Base-by-base conservation (phyloP, 768 basidiomycete genomes). In the Arthromyces matolae region DNA sequence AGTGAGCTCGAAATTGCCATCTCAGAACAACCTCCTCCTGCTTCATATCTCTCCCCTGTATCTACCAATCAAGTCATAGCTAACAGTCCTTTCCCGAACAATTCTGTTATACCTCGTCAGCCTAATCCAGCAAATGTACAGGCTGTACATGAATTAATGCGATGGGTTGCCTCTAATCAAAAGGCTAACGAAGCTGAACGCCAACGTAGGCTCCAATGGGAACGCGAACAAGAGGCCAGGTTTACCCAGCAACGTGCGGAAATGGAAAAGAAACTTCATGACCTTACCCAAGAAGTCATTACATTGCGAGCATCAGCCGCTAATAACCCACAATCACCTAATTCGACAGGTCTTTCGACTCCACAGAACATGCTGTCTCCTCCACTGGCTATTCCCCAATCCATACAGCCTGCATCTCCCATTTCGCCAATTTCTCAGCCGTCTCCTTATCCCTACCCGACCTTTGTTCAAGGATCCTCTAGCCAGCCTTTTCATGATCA, bases 1-100 rank as follows among this genome's bases (percentile, higher is more conserved):
- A 84, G 80, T 56, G 84, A 85, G 57, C 71, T 85, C 29, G 83
- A 85, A 55, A 68, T 78, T 45, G 82, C 84, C 4, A 74, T 85
- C 29, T 68, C 73, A 3, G 75, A 76, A 52, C 67, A 68, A 14
- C 66, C 68, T 16, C 68, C 67, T 33, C 60, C 64, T 20, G 61
- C 64, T 45, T 67, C 66, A 75, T 77, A 57, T 23, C 32, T 31
- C 8, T 23, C 24, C 24, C 25, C 24, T 27, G 20, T 47, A 4
- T 12, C 16, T 5, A 31, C n/a, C 45, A 20, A 37, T 29, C 32
- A 31, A 41, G n/a, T n/a, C 34, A 37, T 47, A 37, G 29, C 10
- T 18, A 28, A 53, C 47, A 49, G 49, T 46, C 27, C 44, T 19
- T n/a, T n/a, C n/a, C n/a, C n/a, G n/a, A n/a, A n/a, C n/a, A 49